phyloP scores from a whole-genome alignment of 2,329 filamentous ascomycete genomes.

The Botrytis medusae region DNA sequence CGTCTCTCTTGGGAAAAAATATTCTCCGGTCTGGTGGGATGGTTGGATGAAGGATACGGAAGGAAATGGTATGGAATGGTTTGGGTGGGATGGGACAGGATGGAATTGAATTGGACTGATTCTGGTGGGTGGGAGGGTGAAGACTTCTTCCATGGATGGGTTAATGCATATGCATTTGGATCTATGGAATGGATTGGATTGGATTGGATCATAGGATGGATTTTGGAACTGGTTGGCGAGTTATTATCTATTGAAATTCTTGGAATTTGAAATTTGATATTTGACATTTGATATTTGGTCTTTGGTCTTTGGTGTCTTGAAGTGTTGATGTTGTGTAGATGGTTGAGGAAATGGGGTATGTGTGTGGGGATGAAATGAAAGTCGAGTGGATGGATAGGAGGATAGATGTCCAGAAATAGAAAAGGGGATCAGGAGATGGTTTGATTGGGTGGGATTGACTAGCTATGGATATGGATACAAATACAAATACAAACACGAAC shows the following conservation, averaged over 20 bases:
- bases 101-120: not conserved
- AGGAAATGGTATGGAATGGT: slow-evolving; percentile 1
- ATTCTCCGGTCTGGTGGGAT: not conserved
- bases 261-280: not conserved
- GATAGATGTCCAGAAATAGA: not conserved
- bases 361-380: not conserved
- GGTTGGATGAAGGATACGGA: not conserved
- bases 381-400: not conserved
- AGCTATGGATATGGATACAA: not conserved
- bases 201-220: not conserved
- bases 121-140: not conserved
- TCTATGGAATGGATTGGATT: not conserved
- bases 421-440: not conserved
- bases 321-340: not conserved
- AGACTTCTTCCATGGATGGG: not conserved
- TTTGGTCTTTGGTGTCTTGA: not conserved
- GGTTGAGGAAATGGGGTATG: not conserved
- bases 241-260: not conserved
- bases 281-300: not conserved
- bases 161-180: slow-evolving; percentile 5
- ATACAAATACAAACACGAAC: not conserved
- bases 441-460: not conserved
- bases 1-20: not conserved
- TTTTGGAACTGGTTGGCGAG: not conserved
- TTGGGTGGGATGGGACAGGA: not conserved